Conservation (phyloP, 2,329 filamentous ascomycete species). For the Cryphonectria parasitica region DNA sequence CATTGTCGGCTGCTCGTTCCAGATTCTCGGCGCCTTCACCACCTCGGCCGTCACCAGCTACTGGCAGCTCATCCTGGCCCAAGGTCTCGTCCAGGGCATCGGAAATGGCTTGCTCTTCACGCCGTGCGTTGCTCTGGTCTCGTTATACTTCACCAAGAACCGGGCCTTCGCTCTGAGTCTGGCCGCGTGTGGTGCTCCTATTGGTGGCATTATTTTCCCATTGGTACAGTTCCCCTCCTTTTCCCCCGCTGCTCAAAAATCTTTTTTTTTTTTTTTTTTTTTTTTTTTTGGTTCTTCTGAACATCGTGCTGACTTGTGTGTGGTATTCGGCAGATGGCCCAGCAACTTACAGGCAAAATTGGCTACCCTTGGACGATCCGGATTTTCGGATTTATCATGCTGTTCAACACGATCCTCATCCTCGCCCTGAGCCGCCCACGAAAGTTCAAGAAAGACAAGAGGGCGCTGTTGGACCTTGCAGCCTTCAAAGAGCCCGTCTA, state of each 20-base stretch:
- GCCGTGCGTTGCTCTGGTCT: conserved; percentile 65
- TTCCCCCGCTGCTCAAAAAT: conserved; percentile 35
- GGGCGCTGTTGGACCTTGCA: conserved; percentile 56
- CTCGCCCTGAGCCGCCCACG: conserved; percentile 48
- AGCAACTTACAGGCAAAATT: conserved; percentile 35
- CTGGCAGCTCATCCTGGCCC: conserved; percentile 60
- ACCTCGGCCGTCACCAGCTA: conserved; percentile 50
- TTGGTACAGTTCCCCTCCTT: conserved; percentile 57
- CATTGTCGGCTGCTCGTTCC: conserved; percentile 45
- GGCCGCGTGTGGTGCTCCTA: conserved; percentile 60
- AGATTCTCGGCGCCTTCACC: conserved; percentile 51
- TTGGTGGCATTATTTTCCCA: conserved; percentile 64
- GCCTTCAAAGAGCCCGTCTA: conserved; percentile 63
- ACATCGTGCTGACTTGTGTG: not conserved
- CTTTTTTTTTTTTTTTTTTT: no score
- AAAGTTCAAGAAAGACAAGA: conserved; percentile 51
- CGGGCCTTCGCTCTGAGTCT: conserved; percentile 65
- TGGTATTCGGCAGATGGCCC: conserved; percentile 7
- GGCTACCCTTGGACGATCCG: conserved; percentile 64
- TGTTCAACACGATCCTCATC: conserved; percentile 48
- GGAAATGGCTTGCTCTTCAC: conserved; percentile 67
- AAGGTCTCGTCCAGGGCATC: conserved; percentile 58
- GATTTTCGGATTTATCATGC: conserved; percentile 63
- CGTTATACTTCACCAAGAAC: conserved; percentile 65
- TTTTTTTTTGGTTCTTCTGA: not conserved